These are phyloP conservation scores for Akebia trifoliata DNA, from an alignment of 164 flowering plant species.

Conservation along the genomic window DNA sequence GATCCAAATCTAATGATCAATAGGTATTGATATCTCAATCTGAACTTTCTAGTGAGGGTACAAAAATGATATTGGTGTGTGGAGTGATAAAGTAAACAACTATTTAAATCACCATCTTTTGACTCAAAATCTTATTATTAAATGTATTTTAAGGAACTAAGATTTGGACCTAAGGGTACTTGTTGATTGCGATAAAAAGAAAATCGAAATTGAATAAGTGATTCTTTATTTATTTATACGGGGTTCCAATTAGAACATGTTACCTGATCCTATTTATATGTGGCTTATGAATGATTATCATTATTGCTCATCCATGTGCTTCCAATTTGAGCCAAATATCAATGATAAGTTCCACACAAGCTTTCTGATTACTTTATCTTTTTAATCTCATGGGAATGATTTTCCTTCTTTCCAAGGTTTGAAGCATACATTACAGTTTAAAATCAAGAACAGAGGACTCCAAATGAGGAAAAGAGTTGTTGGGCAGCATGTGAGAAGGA, in stretches of 20 bases:
- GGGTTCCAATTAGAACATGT: slow-evolving; percentile 16
- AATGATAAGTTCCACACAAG: slow-evolving; percentile 28
- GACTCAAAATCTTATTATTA: slow-evolving; percentile 1
- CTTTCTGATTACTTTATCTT: slow-evolving; percentile 7
- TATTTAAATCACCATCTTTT: slow-evolving; percentile 1
- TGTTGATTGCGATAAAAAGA: neutral
- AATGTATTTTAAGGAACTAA: neutral
- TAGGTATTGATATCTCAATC: neutral
- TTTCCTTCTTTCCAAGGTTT: neutral
- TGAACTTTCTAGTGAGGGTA: neutral
- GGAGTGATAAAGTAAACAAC: neutral
- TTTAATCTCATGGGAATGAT: slow-evolving; percentile 7
- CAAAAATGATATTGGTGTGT: slow-evolving; percentile 9
- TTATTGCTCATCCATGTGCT: slow-evolving; percentile 33
- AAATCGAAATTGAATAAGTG: neutral
- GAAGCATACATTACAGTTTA: neutral
- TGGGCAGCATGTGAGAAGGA: slow-evolving; percentile 39
- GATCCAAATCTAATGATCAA: neutral
- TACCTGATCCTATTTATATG: slow-evolving; percentile 15
- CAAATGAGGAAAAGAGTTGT: slow-evolving; percentile 13
- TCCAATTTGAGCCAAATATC: slow-evolving; percentile 21
- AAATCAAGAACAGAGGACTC: slow-evolving; percentile 2
- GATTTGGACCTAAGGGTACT: neutral
- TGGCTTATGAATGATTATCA: slow-evolving; percentile 3
- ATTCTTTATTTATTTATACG: neutral